Base-by-base conservation (phyloP, 805 yeast genomes). In the Ogataea saltuana region DNA sequence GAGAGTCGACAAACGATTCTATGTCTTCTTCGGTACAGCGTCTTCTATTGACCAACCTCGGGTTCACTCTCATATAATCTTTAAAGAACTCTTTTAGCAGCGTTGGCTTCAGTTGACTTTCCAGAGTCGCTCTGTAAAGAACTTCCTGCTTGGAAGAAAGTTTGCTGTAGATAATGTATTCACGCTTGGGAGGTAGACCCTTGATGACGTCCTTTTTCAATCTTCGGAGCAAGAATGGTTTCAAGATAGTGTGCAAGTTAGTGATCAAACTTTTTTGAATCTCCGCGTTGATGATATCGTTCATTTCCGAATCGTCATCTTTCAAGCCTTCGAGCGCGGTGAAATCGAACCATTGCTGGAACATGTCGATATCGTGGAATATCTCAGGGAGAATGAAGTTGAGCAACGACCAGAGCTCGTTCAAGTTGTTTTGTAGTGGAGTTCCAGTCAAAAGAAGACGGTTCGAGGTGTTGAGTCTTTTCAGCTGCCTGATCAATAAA, bases 291-390 rank as follows among this genome's bases (percentile, higher is more conserved):
- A 88, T 77, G 30, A 81, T 59, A 51, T 68, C 72, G 48, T 65
- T 74, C 19, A 74, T 70, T 39, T 73, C 78, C 16, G 51, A 37
- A 23, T 46, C 53, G 20, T 51, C 55, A 18, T 59, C 61, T 28
- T 67, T 64, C 37, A 71, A 48, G 16, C 68, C 65, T 6, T 76
- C 72, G 30, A 83, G 59, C 29, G 78, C 81, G 34, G 81, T 78
- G 54, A 86, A 86, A 62, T 93, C 95, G 65, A 91, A 93, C 97
- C 98, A 91, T 58, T 83, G 85, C 61, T 91, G 95, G 59, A 91
- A 91, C 32, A 89, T 73, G 39, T 83, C 91, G 47, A 90, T 75
- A 63, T 91, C 98, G 32, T 87, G 87, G 61, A 91, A 91, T 21
- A 93, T 85, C 55, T 89, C 97, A 0, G 99, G 99, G 39, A 91